Percentiles rank a stretch among this genome's conserved stretches.
Conservation (phyloP, 2,329 filamentous ascomycete genomes). For the Oidium heveae region DNA sequence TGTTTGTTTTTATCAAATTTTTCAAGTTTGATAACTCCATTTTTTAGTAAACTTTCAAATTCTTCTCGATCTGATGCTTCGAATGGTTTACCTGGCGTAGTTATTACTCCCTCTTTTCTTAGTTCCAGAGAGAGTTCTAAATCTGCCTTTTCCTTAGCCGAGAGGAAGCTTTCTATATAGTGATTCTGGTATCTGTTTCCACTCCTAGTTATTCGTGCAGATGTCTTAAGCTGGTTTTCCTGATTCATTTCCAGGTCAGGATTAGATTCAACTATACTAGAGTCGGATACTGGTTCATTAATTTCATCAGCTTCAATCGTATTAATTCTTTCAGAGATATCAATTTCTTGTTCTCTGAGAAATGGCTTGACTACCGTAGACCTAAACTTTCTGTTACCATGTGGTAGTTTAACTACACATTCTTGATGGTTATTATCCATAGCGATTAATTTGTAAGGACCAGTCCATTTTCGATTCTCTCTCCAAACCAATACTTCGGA, state of each 20-base stretch:
- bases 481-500: conserved; percentile 2
- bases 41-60: neutral
- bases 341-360: too few species aligned
- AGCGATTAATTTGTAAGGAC: neutral
- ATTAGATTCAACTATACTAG: too few species aligned
- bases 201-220: too few species aligned
- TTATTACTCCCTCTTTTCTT: neutral
- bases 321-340: too few species aligned
- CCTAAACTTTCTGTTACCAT: neutral
- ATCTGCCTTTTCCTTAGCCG: neutral
- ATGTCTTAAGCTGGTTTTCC: too few species aligned
- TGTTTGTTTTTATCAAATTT: neutral
- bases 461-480: conserved; percentile 1
- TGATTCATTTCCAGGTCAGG: too few species aligned
- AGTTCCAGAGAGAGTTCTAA: neutral
- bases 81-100: neutral
- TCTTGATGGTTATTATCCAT: neutral
- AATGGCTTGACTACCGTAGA: neutral
- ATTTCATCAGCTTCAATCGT: too few species aligned
- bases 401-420: neutral
- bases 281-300: too few species aligned
- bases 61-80: neutral
- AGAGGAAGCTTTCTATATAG: too few species aligned
- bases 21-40: neutral
- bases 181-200: too few species aligned